A percentile compares a stretch with the other conserved stretches of the same genome.
Evolutionary conservation across 495 filamentous ascomycete species (phyloP).

Genomic region (Penicillium canescens): DNA sequence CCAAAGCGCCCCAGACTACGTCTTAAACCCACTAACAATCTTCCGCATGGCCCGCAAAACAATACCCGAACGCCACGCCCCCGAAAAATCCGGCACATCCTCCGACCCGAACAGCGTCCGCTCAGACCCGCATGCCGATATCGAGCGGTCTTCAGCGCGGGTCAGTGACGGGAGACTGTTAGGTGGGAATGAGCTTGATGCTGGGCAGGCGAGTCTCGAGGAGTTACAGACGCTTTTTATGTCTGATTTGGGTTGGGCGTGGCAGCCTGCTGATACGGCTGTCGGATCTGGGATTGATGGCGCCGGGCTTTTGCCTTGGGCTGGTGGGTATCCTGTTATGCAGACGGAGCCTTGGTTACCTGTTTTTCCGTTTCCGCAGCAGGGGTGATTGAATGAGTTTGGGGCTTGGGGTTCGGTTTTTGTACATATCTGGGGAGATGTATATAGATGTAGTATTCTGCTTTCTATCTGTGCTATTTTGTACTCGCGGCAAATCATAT

Average conservation of each 20-base stretch:
- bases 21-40: constrained; percentile 32
- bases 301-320: constrained; percentile 30
- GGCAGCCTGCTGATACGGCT: constrained; percentile 35
- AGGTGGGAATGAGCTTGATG: background rate
- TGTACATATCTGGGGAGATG: no score
- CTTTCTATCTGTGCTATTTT: background rate
- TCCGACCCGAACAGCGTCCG: constrained; percentile 20
- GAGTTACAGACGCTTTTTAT: constrained; percentile 33
- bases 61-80: constrained; percentile 33
- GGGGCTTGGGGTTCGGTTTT: no score
- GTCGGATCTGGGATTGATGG: constrained; percentile 29
- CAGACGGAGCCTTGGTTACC: constrained; percentile 29
- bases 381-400: constrained; percentile 6
- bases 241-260: constrained; percentile 35
- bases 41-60: constrained; percentile 34
- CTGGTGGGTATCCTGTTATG: constrained; percentile 22
- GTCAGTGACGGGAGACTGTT: background rate
- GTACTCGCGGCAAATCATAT: no score
- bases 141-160: background rate
- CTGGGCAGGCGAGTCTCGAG: constrained; percentile 22
- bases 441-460: background rate
- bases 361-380: constrained; percentile 30
- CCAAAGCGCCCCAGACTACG: constrained; percentile 34
- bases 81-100: constrained; percentile 21
- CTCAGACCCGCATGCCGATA: constrained; percentile 6